Conservation (phyloP, 2,329 filamentous ascomycete species). For the Verticillium zaregamsianum region DNA sequence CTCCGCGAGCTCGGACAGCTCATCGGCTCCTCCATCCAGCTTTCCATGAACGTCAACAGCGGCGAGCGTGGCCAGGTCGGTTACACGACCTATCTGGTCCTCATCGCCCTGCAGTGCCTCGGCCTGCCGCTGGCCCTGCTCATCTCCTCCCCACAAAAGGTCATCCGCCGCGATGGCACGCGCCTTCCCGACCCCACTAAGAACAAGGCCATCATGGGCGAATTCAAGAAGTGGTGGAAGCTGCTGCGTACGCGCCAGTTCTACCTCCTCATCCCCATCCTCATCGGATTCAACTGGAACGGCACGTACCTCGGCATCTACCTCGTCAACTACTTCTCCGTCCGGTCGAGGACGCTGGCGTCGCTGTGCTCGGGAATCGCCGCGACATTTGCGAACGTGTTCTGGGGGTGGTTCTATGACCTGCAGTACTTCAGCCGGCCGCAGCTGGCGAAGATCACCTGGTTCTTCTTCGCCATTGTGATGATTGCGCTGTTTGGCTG, state of each 20-base stretch:
- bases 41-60: conserved; percentile 41
- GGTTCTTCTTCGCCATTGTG: conserved; percentile 31
- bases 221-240: conserved; percentile 25
- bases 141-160: conserved; percentile 39
- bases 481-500: conserved; percentile 41
- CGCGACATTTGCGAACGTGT: conserved; percentile 38
- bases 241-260: conserved; percentile 39
- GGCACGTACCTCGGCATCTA: conserved; percentile 47
- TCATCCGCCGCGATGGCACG: conserved; percentile 32
- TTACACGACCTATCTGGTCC: conserved; percentile 34
- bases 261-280: conserved; percentile 42
- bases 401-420: conserved; percentile 48
- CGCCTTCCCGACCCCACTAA: conserved; percentile 22
- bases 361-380: conserved; percentile 40
- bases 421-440: conserved; percentile 34
- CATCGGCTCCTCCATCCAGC: conserved; percentile 45
- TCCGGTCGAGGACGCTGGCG: conserved; percentile 40
- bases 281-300: conserved; percentile 48
- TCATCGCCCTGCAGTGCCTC: conserved; percentile 40
- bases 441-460: conserved; percentile 36
- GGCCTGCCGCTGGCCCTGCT: conserved; percentile 40
- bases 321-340: conserved; percentile 47
- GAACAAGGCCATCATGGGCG: conserved; percentile 25
- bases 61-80: conserved; percentile 39
- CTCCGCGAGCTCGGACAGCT: conserved; percentile 49